Evolutionary conservation across 108 stramenopile species (phyloP), one percentile per base, ranked within the genome.

Genomic region (Halocafeteria seosinensis): DNA sequence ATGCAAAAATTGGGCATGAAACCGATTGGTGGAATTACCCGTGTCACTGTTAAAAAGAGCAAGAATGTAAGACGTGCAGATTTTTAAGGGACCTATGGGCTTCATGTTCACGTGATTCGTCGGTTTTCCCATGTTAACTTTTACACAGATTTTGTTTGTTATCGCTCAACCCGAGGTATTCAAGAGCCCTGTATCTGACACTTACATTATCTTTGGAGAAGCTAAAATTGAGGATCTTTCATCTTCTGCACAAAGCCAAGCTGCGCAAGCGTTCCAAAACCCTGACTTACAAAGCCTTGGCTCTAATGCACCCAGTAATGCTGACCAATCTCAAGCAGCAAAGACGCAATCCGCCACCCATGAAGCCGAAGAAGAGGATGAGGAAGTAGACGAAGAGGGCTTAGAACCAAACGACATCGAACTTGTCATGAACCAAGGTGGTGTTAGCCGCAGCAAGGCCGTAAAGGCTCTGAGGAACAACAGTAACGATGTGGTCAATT

Each of bases 121-220:
- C 17, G 17, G 17, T 17, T n/a, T 47, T 17, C 42, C 42, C 42
- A 21, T n/a, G 42, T n/a, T n/a, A 17, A 17, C 42, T n/a, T n/a
- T n/a, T 17, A 25, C 6, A 65, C 76, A 79, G 71, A 90, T 94
- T 62, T 68, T 92, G 32, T 94, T 98, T 71, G 92, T 85, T 59
- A 91, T 98, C 72, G 76, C 81, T 68, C 79, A 82, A 67, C 94
- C 96, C 6, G 92, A 95, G 79, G 93, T 95, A 50, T 90, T 84
- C 86, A 88, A 91, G 81, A 71, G 71, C 60, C 85, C 91, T 62
- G 87, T 62, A 34, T 77, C 87, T 51, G 92, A 95, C 71, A 92
- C 93, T 55, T 98, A 91, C 68, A 84, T 98, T 37, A 85, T 98
- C 79, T 98, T 98, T 71, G 96, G 96, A 38, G 92, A 92, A 79